phyloP scores from a whole-genome alignment of 208 protist genomes.

The Leishmania tropica region DNA sequence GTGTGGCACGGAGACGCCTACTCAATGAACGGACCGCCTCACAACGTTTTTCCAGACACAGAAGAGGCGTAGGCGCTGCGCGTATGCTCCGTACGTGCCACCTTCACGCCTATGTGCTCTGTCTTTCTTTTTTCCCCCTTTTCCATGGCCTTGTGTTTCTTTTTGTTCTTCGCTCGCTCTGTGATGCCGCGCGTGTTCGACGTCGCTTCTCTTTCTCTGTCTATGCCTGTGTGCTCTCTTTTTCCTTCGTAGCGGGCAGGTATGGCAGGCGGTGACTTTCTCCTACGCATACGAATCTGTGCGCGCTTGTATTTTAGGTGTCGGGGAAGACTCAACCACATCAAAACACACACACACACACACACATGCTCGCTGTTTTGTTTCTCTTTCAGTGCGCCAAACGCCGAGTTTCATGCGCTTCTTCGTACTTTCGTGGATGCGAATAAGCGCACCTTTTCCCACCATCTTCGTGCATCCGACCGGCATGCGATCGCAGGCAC shows the following conservation, averaged over 20 bases:
- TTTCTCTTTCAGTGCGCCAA: not conserved
- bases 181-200: not conserved
- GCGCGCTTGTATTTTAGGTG: no score
- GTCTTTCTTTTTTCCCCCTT: not conserved
- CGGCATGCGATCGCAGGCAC: not conserved
- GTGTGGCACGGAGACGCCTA: not conserved
- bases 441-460: not conserved
- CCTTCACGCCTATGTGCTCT: not conserved
- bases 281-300: no score
- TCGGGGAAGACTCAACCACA: no score
- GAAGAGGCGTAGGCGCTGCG: not conserved
- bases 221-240: no score
- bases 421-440: not conserved
- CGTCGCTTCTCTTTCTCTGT: no score
- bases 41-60: no score
- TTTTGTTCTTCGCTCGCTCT: not conserved
- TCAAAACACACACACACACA: not conserved
- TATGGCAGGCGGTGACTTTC: no score
- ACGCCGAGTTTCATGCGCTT: not conserved
- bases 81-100: not conserved
- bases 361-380: not conserved
- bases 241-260: no score
- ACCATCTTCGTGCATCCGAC: not conserved
- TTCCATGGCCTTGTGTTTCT: not conserved
- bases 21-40: not conserved